These are phyloP conservation scores for Cairneyella variabilis DNA, from an alignment of 495 filamentous ascomycete genomes.

Conservation along the genomic window DNA sequence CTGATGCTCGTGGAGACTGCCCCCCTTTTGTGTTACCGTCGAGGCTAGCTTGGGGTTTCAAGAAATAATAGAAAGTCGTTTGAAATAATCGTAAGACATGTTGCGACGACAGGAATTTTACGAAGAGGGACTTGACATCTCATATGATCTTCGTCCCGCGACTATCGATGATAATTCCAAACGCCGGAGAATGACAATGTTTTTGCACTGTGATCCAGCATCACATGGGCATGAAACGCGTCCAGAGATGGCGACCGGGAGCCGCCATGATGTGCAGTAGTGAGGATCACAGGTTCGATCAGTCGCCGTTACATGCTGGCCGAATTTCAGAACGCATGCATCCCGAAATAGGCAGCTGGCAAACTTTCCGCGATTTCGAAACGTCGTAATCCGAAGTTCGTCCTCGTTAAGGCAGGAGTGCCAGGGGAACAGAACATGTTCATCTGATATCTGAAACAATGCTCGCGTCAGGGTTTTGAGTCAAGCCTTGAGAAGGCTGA, in stretches of 20 bases:
- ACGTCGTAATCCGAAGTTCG: background rate
- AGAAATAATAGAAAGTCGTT: background rate
- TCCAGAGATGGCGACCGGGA: background rate
- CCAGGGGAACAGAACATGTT: constrained; percentile 1
- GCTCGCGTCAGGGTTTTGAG: too few species aligned
- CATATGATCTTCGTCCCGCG: background rate
- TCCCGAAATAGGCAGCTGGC: background rate
- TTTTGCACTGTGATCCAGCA: background rate
- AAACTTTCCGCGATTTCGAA: background rate
- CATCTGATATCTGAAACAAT: constrained; percentile 2
- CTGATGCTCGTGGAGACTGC: background rate
- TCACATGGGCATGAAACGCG: constrained; percentile 1
- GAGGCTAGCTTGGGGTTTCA: background rate
- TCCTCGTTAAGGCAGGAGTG: background rate
- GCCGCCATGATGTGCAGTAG: background rate
- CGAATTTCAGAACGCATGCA: background rate
- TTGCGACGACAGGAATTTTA: background rate
- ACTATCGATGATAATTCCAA: background rate
- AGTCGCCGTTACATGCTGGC: background rate
- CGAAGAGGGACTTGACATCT: background rate
- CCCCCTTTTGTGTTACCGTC: background rate
- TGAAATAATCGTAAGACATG: background rate
- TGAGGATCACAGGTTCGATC: background rate
- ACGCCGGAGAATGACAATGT: background rate
- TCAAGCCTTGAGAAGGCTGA: too few species aligned